phyloP scores from a whole-genome alignment of 2,329 filamentous ascomycete species.

The Alternaria metachromatica region DNA sequence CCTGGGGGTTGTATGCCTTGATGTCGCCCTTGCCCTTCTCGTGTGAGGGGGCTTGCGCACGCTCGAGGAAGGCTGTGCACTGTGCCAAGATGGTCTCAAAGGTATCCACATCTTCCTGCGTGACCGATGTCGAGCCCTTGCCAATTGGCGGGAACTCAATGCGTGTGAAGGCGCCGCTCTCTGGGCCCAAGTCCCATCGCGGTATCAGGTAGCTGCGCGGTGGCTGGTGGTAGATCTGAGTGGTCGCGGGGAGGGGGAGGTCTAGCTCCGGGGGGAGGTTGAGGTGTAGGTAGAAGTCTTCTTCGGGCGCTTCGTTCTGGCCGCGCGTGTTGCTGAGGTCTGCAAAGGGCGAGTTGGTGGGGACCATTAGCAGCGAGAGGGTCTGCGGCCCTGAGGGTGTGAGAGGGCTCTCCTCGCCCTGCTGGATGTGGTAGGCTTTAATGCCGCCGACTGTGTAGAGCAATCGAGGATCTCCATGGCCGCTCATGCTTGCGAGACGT shows the following conservation, averaged over 20 bases:
- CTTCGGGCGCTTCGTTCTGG: conserved; percentile 60
- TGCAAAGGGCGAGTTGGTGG: conserved; percentile 76
- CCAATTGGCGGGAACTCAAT: conserved; percentile 86
- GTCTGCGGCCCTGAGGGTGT: conserved; percentile 89
- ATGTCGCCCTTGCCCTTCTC: conserved; percentile 40
- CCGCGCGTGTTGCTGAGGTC: conserved; percentile 63
- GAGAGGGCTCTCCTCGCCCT: conserved; percentile 83
- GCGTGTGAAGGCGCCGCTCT: conserved; percentile 87
- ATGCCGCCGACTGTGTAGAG: conserved; percentile 77
- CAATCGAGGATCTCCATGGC: conserved; percentile 62
- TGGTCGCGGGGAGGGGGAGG: conserved; percentile 89
- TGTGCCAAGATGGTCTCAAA: conserved; percentile 98
- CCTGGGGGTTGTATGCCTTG: conserved; percentile 76
- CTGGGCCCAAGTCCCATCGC: conserved; percentile 89
- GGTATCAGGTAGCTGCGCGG: conserved; percentile 93
- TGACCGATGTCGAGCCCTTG: conserved; percentile 66
- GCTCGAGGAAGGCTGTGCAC: conserved; percentile 93
- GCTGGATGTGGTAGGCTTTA: conserved; percentile 85
- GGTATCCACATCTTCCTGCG: conserved; percentile 92
- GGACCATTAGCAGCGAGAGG: conserved; percentile 93
- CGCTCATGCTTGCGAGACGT: conserved; percentile 49
- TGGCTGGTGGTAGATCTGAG: conserved; percentile 96
- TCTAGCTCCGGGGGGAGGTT: conserved; percentile 95
- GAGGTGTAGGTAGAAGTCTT: conserved; percentile 97
- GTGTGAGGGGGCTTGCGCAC: conserved; percentile 68